Evolutionary conservation across 345 rosid species (phyloP).

Genomic region (Hypericum perforatum): DNA sequence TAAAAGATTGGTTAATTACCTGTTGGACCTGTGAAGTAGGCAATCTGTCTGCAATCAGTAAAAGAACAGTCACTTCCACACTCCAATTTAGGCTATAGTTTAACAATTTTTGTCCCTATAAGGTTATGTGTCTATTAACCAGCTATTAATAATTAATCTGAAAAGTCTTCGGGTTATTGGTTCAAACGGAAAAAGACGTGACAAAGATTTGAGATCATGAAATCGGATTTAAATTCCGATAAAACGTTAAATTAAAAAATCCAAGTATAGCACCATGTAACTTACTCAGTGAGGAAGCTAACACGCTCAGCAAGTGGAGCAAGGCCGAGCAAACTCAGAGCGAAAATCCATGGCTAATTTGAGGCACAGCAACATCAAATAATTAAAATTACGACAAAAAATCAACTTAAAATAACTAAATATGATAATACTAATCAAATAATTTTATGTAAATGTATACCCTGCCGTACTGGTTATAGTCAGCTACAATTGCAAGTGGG

Average conservation of each 20-base stretch:
- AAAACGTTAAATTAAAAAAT: neutral
- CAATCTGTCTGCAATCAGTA: conserved; percentile 57
- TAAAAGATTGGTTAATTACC: conserved; percentile 26
- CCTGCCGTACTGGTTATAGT: conserved; percentile 28
- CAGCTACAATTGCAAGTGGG: conserved; percentile 39
- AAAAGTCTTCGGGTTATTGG: too few relatives aligned
- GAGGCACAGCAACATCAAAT: neutral
- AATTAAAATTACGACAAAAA: neutral
- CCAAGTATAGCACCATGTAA: neutral
- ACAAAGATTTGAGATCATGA: neutral
- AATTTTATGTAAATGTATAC: conserved; percentile 17
- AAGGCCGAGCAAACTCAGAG: conserved; percentile 69
- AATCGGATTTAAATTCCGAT: neutral
- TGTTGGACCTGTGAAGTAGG: conserved; percentile 88
- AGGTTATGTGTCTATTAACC: too few relatives aligned
- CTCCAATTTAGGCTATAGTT: too few relatives aligned
- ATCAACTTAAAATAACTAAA: neutral
- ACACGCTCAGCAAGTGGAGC: conserved; percentile 78
- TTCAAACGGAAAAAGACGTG: neutral
- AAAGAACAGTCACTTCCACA: too few relatives aligned
- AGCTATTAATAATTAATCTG: too few relatives aligned
- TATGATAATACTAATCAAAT: neutral
- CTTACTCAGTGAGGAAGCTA: conserved; percentile 90
- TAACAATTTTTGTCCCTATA: too few relatives aligned
- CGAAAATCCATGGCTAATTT: conserved; percentile 66